Percentiles rank a stretch among this genome's conserved stretches.
These are phyloP conservation scores for Leccinellum albellum DNA, from an alignment of 768 basidiomycete species.

Conservation along the genomic window DNA sequence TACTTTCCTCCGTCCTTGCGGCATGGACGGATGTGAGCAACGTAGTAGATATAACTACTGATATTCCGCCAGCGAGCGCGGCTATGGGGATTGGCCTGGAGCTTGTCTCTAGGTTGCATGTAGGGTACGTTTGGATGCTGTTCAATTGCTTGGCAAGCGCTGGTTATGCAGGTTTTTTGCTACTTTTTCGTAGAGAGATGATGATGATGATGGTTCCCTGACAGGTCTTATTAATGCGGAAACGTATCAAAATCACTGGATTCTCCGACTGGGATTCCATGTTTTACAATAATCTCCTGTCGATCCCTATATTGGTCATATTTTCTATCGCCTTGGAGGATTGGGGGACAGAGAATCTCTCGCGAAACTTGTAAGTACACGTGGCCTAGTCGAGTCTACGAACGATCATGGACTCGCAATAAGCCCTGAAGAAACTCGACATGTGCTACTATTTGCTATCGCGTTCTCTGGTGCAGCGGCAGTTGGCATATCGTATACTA, in stretches of 20 bases:
- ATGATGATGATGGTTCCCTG: neutral
- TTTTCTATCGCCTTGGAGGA: conserved; percentile 86
- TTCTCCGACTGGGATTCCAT: conserved; percentile 99
- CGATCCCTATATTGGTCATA: conserved; percentile 82
- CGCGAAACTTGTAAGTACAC: conserved; percentile 80
- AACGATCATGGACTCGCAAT: neutral
- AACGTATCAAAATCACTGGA: conserved; percentile 89
- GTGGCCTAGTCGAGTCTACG: neutral
- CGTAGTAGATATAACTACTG: conserved; percentile 28
- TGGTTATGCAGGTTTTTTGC: conserved; percentile 63
- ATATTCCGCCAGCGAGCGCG: conserved; percentile 24
- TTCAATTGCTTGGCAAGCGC: conserved; percentile 88
- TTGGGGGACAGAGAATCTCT: conserved; percentile 78
- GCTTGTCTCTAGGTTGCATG: conserved; percentile 51
- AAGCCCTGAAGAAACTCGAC: conserved; percentile 81
- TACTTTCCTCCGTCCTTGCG: conserved; percentile 92
- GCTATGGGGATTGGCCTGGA: conserved; percentile 28
- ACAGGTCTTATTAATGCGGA: conserved; percentile 93
- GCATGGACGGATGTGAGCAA: conserved; percentile 83
- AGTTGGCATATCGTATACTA: conserved; percentile 96
- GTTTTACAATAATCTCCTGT: conserved; percentile 97
- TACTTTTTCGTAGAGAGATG: neutral
- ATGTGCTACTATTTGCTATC: conserved; percentile 79
- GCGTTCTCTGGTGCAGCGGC: conserved; percentile 97
- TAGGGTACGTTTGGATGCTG: conserved; percentile 97